Evolutionary conservation across 306 rosid genomes (phyloP).

Genomic region (Vachellia pachyceras): DNA sequence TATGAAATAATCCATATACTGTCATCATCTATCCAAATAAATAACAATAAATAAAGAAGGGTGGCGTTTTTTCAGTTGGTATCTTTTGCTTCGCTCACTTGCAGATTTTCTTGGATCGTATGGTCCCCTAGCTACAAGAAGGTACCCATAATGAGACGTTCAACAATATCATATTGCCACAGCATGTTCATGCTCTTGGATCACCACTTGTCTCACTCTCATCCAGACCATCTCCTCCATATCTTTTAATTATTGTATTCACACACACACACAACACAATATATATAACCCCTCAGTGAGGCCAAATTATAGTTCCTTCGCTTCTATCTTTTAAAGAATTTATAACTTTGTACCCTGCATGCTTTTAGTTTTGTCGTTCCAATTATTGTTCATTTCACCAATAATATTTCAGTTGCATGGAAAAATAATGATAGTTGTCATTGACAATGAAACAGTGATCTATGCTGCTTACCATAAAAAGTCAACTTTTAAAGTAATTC

Average conservation of each 20-base stretch:
- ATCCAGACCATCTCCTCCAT: background rate
- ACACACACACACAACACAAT: too few relatives aligned
- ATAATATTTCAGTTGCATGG: conserved; percentile 37
- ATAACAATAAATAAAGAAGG: background rate
- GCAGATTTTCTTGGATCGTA: conserved; percentile 20
- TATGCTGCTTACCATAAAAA: conserved; percentile 4
- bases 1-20: background rate
- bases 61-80: conserved; percentile 17
- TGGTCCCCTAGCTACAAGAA: conserved; percentile 36
- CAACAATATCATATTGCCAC: conserved; percentile 33
- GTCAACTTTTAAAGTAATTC: conserved; percentile 29
- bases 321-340: conserved; percentile 14
- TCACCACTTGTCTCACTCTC: conserved; percentile 31
- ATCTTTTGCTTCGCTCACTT: conserved; percentile 23
- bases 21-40: background rate
- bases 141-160: conserved; percentile 23
- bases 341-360: conserved; percentile 27
- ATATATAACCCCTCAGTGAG: background rate
- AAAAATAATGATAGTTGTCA: conserved; percentile 16
- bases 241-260: conserved; percentile 19
- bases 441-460: conserved; percentile 15
- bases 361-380: conserved; percentile 26
- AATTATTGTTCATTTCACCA: conserved; percentile 39
- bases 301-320: conserved; percentile 36
- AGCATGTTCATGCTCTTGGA: background rate